Percentiles rank a stretch among this genome's conserved stretches.
phyloP scores from a whole-genome alignment of 2,329 filamentous ascomycete genomes.

The Blumeriella jaapii region DNA sequence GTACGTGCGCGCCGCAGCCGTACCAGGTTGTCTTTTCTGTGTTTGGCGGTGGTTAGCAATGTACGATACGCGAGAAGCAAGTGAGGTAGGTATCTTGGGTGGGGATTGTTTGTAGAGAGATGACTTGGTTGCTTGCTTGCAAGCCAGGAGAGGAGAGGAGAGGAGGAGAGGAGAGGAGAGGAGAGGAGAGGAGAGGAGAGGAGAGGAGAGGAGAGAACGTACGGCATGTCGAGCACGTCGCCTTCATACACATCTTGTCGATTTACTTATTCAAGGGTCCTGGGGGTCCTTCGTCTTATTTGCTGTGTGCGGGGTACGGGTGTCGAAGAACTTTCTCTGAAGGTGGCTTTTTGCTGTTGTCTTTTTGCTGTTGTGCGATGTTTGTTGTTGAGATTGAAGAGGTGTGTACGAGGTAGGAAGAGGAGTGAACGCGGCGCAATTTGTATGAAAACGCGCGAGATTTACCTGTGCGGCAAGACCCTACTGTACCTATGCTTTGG shows the following conservation, averaged over 20 bases:
- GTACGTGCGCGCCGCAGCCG: conserved; percentile 40
- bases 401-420: no score
- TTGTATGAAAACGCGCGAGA: no score
- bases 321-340: neutral
- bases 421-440: no score
- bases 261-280: conserved; percentile 1
- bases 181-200: neutral
- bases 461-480: no score
- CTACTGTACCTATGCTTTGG: neutral
- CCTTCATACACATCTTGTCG: conserved; percentile 38
- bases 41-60: neutral
- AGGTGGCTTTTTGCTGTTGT: no score
- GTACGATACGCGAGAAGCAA: neutral
- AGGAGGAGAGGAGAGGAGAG: conserved; percentile 1
- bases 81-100: neutral
- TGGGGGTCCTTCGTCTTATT: neutral
- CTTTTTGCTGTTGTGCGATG: no score
- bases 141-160: neutral
- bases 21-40: conserved; percentile 41
- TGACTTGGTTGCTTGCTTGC: neutral
- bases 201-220: conserved; percentile 17
- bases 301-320: neutral
- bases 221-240: conserved; percentile 39
- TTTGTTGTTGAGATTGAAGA: no score
- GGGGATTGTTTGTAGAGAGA: no score